Conservation (phyloP, 2,329 filamentous ascomycete genomes). For the Fusarium sterilihyphosum region DNA sequence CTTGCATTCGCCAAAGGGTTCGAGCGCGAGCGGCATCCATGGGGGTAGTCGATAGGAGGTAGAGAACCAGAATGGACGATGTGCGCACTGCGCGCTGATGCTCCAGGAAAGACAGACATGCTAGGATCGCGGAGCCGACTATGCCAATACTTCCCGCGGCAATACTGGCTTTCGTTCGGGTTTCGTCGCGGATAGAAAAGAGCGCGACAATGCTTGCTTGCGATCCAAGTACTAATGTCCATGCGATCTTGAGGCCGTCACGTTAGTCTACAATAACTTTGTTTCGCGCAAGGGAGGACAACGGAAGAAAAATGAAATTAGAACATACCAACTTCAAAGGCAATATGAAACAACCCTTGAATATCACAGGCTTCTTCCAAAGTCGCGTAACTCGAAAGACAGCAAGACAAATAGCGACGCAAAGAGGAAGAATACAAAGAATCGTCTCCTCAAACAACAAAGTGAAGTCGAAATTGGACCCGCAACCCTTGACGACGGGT, state of each 20-base stretch:
- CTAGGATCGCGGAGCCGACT: background rate
- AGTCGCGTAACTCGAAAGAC: background rate
- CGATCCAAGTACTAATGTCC: background rate
- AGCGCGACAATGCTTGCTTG: background rate
- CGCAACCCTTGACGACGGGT: background rate
- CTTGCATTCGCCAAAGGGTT: background rate
- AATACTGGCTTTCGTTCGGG: background rate
- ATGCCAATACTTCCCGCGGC: background rate
- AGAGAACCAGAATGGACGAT: background rate
- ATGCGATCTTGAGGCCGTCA: background rate
- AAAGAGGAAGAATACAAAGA: background rate
- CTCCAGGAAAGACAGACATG: background rate
- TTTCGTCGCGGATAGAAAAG: background rate
- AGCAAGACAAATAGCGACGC: background rate
- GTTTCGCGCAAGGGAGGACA: rapidly evolving
- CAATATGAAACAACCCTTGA: background rate
- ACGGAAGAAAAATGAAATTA: rapidly evolving
- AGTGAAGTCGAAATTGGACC: constrained; percentile 1
- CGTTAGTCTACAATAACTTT: background rate
- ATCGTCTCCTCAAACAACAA: background rate
- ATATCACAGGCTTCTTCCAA: background rate
- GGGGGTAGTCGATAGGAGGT: background rate
- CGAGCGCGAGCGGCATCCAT: background rate
- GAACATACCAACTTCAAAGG: background rate
- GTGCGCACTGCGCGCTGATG: background rate